Conservation (phyloP, 306 rosid genomes). For the Citrullus amarus region DNA sequence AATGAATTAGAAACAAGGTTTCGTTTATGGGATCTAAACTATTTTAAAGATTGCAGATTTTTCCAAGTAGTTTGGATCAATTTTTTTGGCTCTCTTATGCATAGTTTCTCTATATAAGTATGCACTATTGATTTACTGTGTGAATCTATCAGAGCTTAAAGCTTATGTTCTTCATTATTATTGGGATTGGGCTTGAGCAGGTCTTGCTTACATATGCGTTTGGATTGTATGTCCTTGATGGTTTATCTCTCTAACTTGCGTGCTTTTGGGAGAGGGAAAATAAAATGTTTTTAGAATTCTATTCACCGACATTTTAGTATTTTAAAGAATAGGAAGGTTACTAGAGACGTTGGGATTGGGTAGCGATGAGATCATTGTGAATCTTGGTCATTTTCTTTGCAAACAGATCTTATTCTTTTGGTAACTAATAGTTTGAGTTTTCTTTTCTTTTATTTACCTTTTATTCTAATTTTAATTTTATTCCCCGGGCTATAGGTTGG, state of each 20-base stretch:
- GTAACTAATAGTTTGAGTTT: background rate
- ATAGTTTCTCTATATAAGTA: background rate
- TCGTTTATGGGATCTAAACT: background rate
- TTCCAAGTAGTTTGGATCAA: background rate
- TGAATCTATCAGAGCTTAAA: background rate
- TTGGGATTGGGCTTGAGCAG: background rate
- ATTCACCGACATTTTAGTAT: background rate
- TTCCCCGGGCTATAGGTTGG: background rate
- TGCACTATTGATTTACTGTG: background rate
- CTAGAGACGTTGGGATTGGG: background rate
- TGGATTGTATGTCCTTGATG: background rate
- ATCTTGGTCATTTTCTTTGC: background rate
- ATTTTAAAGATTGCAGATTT: background rate
- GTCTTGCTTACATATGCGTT: background rate
- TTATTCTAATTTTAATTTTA: background rate
- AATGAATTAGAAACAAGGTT: conserved; percentile 47
- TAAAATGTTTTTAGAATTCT: background rate
- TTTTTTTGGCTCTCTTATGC: conserved; percentile 1
- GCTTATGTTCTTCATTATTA: background rate
- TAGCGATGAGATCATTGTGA: background rate
- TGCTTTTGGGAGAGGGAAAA: background rate
- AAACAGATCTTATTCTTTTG: background rate
- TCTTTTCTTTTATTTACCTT: background rate
- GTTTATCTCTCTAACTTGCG: background rate
- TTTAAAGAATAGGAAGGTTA: background rate